Conservation (phyloP, 31 red algal species). For the Endocladia muricata region DNA sequence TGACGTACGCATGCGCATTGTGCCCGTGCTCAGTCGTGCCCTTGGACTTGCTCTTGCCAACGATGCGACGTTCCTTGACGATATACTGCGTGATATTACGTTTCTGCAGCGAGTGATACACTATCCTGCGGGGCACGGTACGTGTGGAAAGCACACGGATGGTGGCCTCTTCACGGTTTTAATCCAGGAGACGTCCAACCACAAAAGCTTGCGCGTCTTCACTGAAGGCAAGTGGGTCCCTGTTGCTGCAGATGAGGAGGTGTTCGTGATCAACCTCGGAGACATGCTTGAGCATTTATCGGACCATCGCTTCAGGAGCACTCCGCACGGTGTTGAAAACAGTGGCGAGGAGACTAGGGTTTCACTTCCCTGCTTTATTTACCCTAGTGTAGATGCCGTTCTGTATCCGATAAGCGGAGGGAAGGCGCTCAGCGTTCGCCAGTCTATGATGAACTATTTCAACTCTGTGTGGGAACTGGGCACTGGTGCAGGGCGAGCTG, state of each 20-base stretch:
- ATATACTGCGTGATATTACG: not conserved
- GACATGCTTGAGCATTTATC: slow-evolving; percentile 30
- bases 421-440: too few relatives aligned
- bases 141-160: slow-evolving; percentile 38
- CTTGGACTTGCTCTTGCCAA: slow-evolving; percentile 23
- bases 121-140: slow-evolving; percentile 10
- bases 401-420: slow-evolving; percentile 17
- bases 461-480: too few relatives aligned
- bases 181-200: slow-evolving; percentile 8
- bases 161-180: slow-evolving; percentile 34
- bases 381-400: slow-evolving; percentile 12
- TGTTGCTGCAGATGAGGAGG: slow-evolving; percentile 2
- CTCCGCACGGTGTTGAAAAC: slow-evolving; percentile 24
- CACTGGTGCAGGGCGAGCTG: too few relatives aligned
- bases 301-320: slow-evolving; percentile 17
- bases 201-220: slow-evolving; percentile 10
- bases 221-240: slow-evolving; percentile 12
- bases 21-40: slow-evolving; percentile 11
- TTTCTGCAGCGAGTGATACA: slow-evolving; percentile 27
- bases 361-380: slow-evolving; percentile 36
- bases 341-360: not conserved
- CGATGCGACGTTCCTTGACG: slow-evolving; percentile 12
- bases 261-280: slow-evolving; percentile 38
- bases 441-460: too few relatives aligned
- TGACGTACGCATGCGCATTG: slow-evolving; percentile 3